Conservation (phyloP, 345 rosid species). For the Abelmoschus esculentus region DNA sequence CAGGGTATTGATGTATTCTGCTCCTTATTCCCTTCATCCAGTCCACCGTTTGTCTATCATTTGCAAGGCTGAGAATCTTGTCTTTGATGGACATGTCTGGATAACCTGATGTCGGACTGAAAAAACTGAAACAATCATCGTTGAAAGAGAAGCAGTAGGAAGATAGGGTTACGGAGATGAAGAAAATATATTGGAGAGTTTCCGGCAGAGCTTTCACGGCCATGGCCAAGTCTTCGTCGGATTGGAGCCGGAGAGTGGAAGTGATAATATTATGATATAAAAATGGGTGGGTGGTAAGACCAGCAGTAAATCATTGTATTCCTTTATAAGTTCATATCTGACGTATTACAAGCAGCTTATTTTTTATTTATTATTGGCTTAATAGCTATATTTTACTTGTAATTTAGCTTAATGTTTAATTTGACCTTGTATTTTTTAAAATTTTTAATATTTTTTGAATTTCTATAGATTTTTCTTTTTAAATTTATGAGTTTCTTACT, state of each 20-base stretch:
- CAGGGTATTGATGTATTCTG: conserved; percentile 50
- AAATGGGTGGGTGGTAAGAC: too few species aligned
- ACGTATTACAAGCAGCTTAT: too few species aligned
- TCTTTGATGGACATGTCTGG: conserved; percentile 14
- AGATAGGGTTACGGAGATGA: neutral
- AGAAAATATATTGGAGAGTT: neutral
- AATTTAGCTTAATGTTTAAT: too few species aligned
- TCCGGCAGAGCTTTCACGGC: neutral
- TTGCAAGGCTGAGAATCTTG: conserved; percentile 27
- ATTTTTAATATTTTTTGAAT: too few species aligned
- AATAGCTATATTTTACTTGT: too few species aligned
- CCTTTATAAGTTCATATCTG: too few species aligned
- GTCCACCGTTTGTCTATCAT: conserved; percentile 21
- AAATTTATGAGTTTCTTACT: too few species aligned
- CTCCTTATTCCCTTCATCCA: conserved; percentile 49
- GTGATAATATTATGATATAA: neutral
- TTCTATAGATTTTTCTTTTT: too few species aligned
- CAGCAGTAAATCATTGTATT: too few species aligned
- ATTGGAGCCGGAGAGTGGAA: neutral
- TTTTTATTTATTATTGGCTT: too few species aligned
- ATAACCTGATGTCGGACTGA: neutral
- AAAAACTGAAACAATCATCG: neutral
- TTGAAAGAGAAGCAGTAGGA: neutral
- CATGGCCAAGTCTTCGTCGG: neutral
- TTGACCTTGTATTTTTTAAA: too few species aligned